phyloP scores from a whole-genome alignment of 2,329 filamentous ascomycete genomes.

The Mycosphaerella sp. region DNA sequence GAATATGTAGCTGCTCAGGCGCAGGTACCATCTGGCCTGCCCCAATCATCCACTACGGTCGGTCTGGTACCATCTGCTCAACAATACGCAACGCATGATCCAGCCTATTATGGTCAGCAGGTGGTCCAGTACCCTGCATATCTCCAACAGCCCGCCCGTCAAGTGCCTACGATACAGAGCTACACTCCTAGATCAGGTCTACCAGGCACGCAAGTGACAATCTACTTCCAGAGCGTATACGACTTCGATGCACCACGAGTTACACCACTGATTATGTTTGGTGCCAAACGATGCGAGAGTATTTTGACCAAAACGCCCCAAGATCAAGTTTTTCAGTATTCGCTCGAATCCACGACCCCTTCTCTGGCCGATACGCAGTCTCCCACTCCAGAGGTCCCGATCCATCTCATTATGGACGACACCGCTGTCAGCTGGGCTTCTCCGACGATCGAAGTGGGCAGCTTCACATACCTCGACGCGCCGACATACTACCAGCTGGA shows the following conservation, averaged over 20 bases:
- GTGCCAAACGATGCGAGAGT: conserved; percentile 64
- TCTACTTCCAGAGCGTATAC: conserved; percentile 69
- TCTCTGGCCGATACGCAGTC: conserved; percentile 53
- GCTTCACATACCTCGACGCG: conserved; percentile 50
- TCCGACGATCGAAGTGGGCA: conserved; percentile 49
- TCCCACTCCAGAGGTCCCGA: conserved; percentile 50
- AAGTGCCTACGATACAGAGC: conserved; percentile 58
- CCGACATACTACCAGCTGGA: conserved; percentile 25
- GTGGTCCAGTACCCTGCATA: conserved; percentile 59
- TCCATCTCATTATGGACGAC: conserved; percentile 56
- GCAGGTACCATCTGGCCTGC: conserved; percentile 45
- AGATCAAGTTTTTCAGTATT: conserved; percentile 61
- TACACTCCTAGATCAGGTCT: conserved; percentile 63
- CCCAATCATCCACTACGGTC: conserved; percentile 40
- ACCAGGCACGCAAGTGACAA: conserved; percentile 62
- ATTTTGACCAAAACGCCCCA: conserved; percentile 53
- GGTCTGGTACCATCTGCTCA: conserved; percentile 38
- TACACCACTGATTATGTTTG: conserved; percentile 62
- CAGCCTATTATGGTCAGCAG: conserved; percentile 44
- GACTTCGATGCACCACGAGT: conserved; percentile 56
- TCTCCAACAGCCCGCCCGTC: conserved; percentile 55
- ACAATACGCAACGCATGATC: conserved; percentile 46
- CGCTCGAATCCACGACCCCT: conserved; percentile 66
- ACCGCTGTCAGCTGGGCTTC: conserved; percentile 27
- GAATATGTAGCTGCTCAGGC: conserved; percentile 46